Percentiles rank a stretch among this genome's conserved stretches.
These are phyloP conservation scores for Fraxinus paxiana DNA, from an alignment of 305 asterid species.

Conservation along the genomic window DNA sequence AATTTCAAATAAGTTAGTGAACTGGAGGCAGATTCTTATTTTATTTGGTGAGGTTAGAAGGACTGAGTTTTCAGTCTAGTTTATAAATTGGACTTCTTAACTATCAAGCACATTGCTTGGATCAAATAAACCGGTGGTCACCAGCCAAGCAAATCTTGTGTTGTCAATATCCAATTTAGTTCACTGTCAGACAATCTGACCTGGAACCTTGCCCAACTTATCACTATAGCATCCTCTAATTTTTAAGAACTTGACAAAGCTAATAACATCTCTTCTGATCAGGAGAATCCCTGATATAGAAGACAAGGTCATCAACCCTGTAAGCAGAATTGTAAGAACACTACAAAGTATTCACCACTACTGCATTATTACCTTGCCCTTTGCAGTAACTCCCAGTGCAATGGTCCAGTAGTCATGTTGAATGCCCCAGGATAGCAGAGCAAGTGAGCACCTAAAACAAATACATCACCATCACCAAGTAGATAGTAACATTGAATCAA, in stretches of 20 bases:
- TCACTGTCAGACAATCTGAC: neutral
- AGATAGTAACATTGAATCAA: conserved; percentile 15
- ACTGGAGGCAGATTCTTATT: neutral
- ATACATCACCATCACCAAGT: conserved; percentile 16
- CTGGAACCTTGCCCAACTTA: neutral
- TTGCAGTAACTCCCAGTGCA: conserved; percentile 93
- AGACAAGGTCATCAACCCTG: neutral
- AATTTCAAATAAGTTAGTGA: neutral
- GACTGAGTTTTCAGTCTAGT: neutral
- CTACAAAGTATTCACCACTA: neutral
- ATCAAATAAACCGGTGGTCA: neutral
- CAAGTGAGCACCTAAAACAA: conserved; percentile 68
- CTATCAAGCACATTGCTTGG: neutral
- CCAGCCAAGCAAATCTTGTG: neutral
- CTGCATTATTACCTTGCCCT: conserved; percentile 61
- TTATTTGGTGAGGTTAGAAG: neutral
- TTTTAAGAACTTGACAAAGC: neutral
- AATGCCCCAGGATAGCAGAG: conserved; percentile 98
- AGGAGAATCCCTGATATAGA: neutral
- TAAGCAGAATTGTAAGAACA: neutral
- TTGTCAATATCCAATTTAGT: neutral
- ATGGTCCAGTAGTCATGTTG: conserved; percentile 95
- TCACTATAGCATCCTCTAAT: neutral
- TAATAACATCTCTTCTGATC: neutral
- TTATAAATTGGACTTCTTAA: neutral